Evolutionary conservation across 169 alveolate genomes (phyloP).

Genomic region (Plasmodium gonderi): DNA sequence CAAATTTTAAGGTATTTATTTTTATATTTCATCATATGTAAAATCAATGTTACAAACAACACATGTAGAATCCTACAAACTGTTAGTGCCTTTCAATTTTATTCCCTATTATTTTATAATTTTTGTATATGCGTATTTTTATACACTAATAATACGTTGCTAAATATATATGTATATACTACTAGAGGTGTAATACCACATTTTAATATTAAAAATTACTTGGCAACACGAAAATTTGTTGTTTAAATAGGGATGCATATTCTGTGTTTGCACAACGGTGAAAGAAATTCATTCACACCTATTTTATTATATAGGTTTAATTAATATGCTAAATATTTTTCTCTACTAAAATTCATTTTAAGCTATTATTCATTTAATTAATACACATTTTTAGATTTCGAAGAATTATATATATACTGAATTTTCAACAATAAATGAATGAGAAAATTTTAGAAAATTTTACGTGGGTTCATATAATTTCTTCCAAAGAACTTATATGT

Average conservation of each 20-base stretch:
- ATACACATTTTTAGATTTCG: no score
- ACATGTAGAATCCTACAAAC: not conserved
- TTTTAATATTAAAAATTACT: not conserved
- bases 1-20: no score
- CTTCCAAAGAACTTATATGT: no score
- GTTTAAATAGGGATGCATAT: not conserved
- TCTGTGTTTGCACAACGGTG: not conserved
- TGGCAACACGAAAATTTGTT: not conserved
- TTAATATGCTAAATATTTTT: not conserved
- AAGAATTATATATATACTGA: no score
- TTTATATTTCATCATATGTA: not conserved
- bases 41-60: not conserved
- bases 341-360: no score
- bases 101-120: not conserved
- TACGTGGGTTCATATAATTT: no score
- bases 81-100: not conserved
- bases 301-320: not conserved
- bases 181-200: not conserved
- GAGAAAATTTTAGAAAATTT: no score
- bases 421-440: no score
- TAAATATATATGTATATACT: not conserved
- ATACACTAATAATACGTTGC: not conserved
- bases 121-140: not conserved
- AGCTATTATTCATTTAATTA: no score
- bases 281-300: not conserved